A percentile compares a stretch with the other conserved stretches of the same genome.
Conservation (phyloP, 768 basidiomycete genomes). For the Fomitopsis serialis region DNA sequence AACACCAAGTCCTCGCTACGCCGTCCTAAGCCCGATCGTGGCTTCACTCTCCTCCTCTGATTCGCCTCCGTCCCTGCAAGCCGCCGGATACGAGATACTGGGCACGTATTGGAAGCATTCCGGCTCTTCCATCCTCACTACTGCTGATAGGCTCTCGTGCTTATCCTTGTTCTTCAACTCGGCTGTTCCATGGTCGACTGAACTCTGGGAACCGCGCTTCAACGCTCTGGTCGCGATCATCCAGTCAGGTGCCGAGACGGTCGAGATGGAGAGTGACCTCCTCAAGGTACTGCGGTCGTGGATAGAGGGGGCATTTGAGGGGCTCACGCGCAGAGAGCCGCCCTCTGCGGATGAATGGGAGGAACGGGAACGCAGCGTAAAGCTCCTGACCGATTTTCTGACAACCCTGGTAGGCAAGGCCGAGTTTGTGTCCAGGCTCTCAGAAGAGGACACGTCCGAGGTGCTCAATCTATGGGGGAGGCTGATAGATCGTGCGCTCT, state of each 20-base stretch:
- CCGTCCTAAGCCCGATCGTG: conserved; percentile 54
- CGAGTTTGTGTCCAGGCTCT: conserved; percentile 54
- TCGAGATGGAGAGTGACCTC: conserved; percentile 58
- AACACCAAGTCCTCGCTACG: conserved; percentile 51
- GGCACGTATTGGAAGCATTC: conserved; percentile 63
- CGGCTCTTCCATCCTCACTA: conserved; percentile 40
- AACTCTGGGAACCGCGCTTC: conserved; percentile 67
- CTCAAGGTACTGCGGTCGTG: conserved; percentile 55
- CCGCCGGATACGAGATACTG: conserved; percentile 68
- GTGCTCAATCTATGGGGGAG: conserved; percentile 56
- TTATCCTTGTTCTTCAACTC: conserved; percentile 56
- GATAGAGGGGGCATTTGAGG: conserved; percentile 63
- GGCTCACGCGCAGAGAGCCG: conserved; percentile 27
- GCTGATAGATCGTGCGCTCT: conserved; percentile 51
- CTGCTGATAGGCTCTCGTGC: conserved; percentile 56
- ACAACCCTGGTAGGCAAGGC: conserved; percentile 41
- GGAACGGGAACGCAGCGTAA: conserved; percentile 63
- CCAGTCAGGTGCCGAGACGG: conserved; percentile 50
- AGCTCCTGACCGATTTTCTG: conserved; percentile 55
- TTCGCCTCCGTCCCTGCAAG: conserved; percentile 53
- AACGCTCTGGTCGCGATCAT: conserved; percentile 65
- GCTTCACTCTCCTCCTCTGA: conserved; percentile 50
- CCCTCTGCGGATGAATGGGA: conserved; percentile 31
- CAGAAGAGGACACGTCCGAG: conserved; percentile 50
- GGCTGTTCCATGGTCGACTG: conserved; percentile 49